Percentiles rank a stretch among this genome's conserved stretches.
Evolutionary conservation across 441 rosid species (phyloP).

Genomic region (Oxalis stricta): DNA sequence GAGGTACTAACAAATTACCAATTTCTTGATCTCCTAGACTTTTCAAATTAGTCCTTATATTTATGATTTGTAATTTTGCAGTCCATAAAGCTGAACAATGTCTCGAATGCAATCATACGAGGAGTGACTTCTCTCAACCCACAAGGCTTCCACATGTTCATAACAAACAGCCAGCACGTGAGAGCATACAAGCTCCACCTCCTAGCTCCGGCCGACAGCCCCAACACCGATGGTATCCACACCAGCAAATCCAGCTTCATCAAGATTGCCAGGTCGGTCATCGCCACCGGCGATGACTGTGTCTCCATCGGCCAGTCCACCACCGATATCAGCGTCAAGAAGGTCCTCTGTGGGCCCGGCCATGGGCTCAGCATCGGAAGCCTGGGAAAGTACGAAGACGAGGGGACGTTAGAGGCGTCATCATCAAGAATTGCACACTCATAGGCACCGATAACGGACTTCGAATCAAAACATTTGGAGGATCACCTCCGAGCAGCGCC

Average conservation of each 20-base stretch:
- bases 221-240: constrained; percentile 62
- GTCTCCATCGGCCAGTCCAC: constrained; percentile 40
- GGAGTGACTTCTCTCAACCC: constrained; percentile 31
- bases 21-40: too few relatives aligned
- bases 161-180: constrained; percentile 23
- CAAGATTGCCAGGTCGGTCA: constrained; percentile 16
- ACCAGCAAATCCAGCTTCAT: constrained; percentile 34
- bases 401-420: constrained; percentile 27
- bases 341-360: constrained; percentile 53
- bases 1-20: too few relatives aligned
- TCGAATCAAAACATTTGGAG: constrained; percentile 45
- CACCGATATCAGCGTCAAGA: constrained; percentile 26
- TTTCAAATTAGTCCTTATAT: too few relatives aligned
- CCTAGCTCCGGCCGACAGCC: constrained; percentile 36
- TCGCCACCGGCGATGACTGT: constrained; percentile 53
- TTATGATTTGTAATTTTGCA: constrained; percentile 8
- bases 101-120: constrained; percentile 18
- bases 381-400: constrained; percentile 37
- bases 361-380: constrained; percentile 65
- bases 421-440: constrained; percentile 30
- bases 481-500: constrained; percentile 24
- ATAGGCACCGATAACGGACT: constrained; percentile 32
- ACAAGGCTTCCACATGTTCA: constrained; percentile 46
- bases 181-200: constrained; percentile 15
- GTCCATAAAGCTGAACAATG: constrained; percentile 25